Base-by-base conservation (phyloP, 169 alveolate genomes). In the Cryptosporidium muris region DNA sequence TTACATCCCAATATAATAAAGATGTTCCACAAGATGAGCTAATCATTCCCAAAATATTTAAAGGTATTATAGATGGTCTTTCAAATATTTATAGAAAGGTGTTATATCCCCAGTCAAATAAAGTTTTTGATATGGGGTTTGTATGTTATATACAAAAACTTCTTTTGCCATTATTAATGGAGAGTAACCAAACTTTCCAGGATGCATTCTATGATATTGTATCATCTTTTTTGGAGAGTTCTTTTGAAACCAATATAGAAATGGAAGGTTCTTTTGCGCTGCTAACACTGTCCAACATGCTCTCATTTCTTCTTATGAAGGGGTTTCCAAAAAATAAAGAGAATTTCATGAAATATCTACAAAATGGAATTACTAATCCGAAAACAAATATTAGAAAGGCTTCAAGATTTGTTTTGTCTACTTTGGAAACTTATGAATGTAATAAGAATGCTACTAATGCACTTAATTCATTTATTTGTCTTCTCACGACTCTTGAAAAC, bases 401-500 rank as follows among this genome's bases (percentile, higher is more conserved):
- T 16, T 58, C 85, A 34, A 74, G 58, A 52, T 74, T 74, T 49
- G 60, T 74, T 54, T 36, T 74, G 43, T 14, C n/a, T 36, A 74
- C 34, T 3, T 9, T 40, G 12, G 16, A 16, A 5, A 25, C 8
- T 14, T 9, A 2, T 3, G 40, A 25, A 40, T 16, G 54, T 9
- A 42, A 64, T 5, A 3, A 64, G 16, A 34, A 25, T 2, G 42
- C 34, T 58, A 7, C 45, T 47, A 64, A 88, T 11, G 54, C 49
- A 6, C 52, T 89, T 66, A 64, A 66, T 9, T 40, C 66, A 25
- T 89, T 66, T 65, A 63, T 63, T 40, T 89, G 92, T 51, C 67
- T 82, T 16, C 40, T 89, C 8, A 81, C 81, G 56, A 81, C 90
- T 42, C 53, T 63, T 74, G 82, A 89, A 49, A 89, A 89, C 36